A percentile compares a stretch with the other conserved stretches of the same genome.
These are phyloP conservation scores for Cryoendolithus antarcticus DNA, from an alignment of 2,329 filamentous ascomycete genomes.

Conservation along the genomic window DNA sequence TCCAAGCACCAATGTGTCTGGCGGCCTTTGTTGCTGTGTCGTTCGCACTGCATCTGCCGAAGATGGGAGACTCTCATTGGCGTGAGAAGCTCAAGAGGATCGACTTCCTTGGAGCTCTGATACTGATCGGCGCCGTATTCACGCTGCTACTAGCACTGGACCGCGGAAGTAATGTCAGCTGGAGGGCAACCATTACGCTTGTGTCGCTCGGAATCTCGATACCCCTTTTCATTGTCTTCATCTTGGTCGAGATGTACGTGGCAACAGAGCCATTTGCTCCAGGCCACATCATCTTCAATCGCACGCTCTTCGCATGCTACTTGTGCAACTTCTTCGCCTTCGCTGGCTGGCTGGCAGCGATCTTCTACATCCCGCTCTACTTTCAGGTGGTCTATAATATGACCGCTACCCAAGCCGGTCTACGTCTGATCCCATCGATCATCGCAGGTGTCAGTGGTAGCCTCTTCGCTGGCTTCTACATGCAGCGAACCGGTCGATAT, in stretches of 20 bases:
- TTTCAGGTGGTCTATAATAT: conserved; percentile 60
- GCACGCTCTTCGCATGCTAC: conserved; percentile 54
- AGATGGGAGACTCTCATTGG: conserved; percentile 48
- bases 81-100: conserved; percentile 52
- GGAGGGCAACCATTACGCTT: conserved; percentile 48
- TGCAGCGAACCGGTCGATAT: conserved; percentile 59
- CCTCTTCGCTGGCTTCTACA: conserved; percentile 51
- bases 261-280: conserved; percentile 59
- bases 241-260: conserved; percentile 55
- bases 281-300: conserved; percentile 58
- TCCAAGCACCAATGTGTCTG: conserved; percentile 56
- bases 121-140: conserved; percentile 54
- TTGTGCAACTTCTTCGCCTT: conserved; percentile 61
- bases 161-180: conserved; percentile 58
- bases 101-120: conserved; percentile 60
- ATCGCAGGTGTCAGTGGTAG: conserved; percentile 50
- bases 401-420: conserved; percentile 50
- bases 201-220: conserved; percentile 43
- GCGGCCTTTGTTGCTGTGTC: conserved; percentile 53
- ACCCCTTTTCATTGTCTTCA: conserved; percentile 52
- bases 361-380: conserved; percentile 68
- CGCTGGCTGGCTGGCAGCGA: conserved; percentile 43
- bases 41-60: conserved; percentile 50
- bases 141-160: conserved; percentile 58
- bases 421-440: conserved; percentile 56